These are phyloP conservation scores for Trichothecium roseum DNA, from an alignment of 2,329 filamentous ascomycete species.

Conservation along the genomic window DNA sequence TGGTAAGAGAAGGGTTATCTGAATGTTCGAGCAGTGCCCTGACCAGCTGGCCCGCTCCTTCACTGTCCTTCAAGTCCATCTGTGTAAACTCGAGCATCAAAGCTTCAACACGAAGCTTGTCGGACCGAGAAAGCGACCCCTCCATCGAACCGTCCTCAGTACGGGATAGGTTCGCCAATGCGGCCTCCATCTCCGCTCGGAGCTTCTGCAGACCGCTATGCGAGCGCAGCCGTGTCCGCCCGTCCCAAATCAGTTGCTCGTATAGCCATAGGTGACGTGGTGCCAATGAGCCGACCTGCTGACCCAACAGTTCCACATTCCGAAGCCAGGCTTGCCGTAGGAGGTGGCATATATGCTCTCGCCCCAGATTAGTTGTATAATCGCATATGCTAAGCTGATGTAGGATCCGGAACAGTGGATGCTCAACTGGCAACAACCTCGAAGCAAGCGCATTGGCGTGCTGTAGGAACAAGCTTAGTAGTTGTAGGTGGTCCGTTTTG, in stretches of 20 bases:
- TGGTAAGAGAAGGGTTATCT: slow-evolving; percentile 12
- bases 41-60: slow-evolving; percentile 19
- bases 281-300: slow-evolving; percentile 17
- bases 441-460: slow-evolving; percentile 18
- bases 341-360: slow-evolving; percentile 19
- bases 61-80: slow-evolving; percentile 23
- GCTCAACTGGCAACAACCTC: slow-evolving; percentile 17
- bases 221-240: slow-evolving; percentile 21
- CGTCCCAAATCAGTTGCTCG: slow-evolving; percentile 27
- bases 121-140: slow-evolving; percentile 11
- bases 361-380: slow-evolving; percentile 18
- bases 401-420: slow-evolving; percentile 22
- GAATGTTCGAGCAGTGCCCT: slow-evolving; percentile 16
- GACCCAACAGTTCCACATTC: slow-evolving; percentile 22
- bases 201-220: slow-evolving; percentile 17
- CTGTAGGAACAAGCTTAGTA: slow-evolving; percentile 21
- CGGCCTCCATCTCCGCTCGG: slow-evolving; percentile 17
- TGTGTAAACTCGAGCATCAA: slow-evolving; percentile 25
- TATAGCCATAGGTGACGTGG: slow-evolving; percentile 24
- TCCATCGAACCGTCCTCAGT: too few species aligned
- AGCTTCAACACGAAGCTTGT: slow-evolving; percentile 20
- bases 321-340: slow-evolving; percentile 24
- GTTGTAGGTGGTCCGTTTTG: slow-evolving; percentile 21
- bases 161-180: slow-evolving; percentile 11
- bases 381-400: slow-evolving; percentile 19